Percentiles rank a stretch among this genome's conserved stretches.
These are phyloP conservation scores for Torulaspora globosa DNA, from an alignment of 1,139 yeast species.

Conservation along the genomic window DNA sequence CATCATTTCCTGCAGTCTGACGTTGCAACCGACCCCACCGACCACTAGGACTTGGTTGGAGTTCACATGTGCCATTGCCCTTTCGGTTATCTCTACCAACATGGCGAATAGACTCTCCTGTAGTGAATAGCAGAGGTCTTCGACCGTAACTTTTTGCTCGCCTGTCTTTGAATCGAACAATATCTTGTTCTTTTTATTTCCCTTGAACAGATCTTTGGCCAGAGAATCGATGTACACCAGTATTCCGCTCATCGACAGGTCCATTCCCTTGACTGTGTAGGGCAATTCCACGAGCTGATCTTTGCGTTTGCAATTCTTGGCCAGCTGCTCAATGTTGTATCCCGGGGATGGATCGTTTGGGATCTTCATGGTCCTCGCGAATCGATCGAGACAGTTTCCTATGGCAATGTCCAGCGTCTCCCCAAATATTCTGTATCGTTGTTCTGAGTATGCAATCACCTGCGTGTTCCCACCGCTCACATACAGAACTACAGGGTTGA, in stretches of 20 bases:
- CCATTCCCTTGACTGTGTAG: conserved; percentile 98
- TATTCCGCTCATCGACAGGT: conserved; percentile 92
- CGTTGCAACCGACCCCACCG: conserved; percentile 97
- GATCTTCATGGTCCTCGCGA: conserved; percentile 84
- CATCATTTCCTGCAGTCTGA: conserved; percentile 94
- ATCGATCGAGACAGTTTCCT: conserved; percentile 93
- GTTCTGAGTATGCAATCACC: conserved; percentile 92
- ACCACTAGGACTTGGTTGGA: conserved; percentile 87
- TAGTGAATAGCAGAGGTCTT: conserved; percentile 85
- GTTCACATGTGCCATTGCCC: conserved; percentile 98
- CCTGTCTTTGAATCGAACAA: conserved; percentile 49
- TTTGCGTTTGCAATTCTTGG: conserved; percentile 49
- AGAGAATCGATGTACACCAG: conserved; percentile 76
- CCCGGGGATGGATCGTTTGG: conserved; percentile 97
- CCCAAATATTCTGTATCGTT: conserved; percentile 90
- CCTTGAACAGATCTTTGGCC: conserved; percentile 65
- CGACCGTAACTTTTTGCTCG: conserved; percentile 57
- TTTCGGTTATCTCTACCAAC: conserved; percentile 95
- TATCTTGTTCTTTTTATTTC: conserved; percentile 48
- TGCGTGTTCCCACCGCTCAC: conserved; percentile 99
- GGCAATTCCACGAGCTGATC: conserved; percentile 73
- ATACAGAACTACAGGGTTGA: conserved; percentile 89
- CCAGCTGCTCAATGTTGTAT: conserved; percentile 91
- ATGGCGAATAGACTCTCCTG: conserved; percentile 92
- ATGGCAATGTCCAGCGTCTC: conserved; percentile 96